phyloP scores from a whole-genome alignment of 2,329 filamentous ascomycete species.

The Penicillium aurantiogriseum region DNA sequence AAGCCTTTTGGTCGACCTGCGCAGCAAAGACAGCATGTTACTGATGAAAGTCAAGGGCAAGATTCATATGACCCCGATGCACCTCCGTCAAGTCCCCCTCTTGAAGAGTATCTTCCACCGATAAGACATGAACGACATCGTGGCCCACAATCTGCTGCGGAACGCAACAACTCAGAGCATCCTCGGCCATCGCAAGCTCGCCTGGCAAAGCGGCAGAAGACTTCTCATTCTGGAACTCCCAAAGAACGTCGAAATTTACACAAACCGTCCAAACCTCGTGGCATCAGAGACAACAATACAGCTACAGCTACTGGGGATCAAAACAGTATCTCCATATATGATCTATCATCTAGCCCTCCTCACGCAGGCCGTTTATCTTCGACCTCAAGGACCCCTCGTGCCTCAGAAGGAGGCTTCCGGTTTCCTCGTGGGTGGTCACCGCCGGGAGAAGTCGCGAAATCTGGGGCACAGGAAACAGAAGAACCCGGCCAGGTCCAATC shows the following conservation, averaged over 20 bases:
- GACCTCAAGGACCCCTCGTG: slow-evolving; percentile 16
- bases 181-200: slow-evolving; percentile 12
- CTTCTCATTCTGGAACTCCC: slow-evolving; percentile 21
- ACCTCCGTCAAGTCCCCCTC: slow-evolving; percentile 34
- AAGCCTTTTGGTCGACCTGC: slow-evolving; percentile 41
- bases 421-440: slow-evolving; percentile 39
- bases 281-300: slow-evolving; percentile 28
- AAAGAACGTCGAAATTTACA: slow-evolving; percentile 11
- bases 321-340: slow-evolving; percentile 24
- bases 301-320: slow-evolving; percentile 12
- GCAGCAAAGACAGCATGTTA: slow-evolving; percentile 15
- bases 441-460: slow-evolving; percentile 24
- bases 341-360: slow-evolving; percentile 43
- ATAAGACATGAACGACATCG: slow-evolving; percentile 16
- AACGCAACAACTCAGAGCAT: not conserved
- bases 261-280: slow-evolving; percentile 18
- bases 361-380: slow-evolving; percentile 37
- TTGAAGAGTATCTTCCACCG: slow-evolving; percentile 31
- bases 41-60: slow-evolving; percentile 33
- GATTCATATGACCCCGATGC: slow-evolving; percentile 34
- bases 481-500: slow-evolving; percentile 16
- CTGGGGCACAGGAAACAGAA: slow-evolving; percentile 18
- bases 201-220: slow-evolving; percentile 39
- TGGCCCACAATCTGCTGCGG: not conserved
- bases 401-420: slow-evolving; percentile 32